Base-by-base conservation (phyloP, 2,329 filamentous ascomycete species). In the Trichoderma afroharzianum region DNA sequence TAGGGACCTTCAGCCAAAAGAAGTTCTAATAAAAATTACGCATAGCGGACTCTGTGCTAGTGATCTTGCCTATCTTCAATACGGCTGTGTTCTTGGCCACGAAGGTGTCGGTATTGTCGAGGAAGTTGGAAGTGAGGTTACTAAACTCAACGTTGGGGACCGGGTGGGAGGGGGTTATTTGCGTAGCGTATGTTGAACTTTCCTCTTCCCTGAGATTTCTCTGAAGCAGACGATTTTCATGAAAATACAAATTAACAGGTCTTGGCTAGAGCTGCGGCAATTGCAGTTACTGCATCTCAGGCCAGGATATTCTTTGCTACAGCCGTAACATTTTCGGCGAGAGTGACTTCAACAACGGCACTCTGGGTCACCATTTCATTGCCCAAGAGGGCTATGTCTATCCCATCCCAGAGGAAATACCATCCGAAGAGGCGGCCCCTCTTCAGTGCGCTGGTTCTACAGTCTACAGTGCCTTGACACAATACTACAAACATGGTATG, bases 101-200 rank as follows among this genome's bases (percentile, higher is more conserved):
- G 85, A 88, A 76, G 85, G 84, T 55, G 83, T 87, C 12, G 86
- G 85, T 4, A 75, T 83, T 3, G 79, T 88, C 53, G 82, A 84
- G 12, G 79, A 82, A 18, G 74, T 82, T 5, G 86, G 86, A 15
- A 74, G 78, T 1, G 79, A 80, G 5, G 83, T 88, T 18, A 79
- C 77, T 26, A 78, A 80, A n/a, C 43, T 47, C 18, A 47, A 47
- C 8, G 18, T 47, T 7, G 43, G 43, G 18, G 43, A 47, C 1
- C 18, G 43, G 1, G 43, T 47, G 18, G 43, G 43, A 47, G 43
- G 43, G 18, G 43, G 43, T n/a, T 47, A 47, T 21, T 47, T 47
- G 43, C 43, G 43, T 21, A 47, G 43, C 43, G 43, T 47, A 47
- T 47, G 43, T 47, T 47, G 33, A n/a, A 9, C 15, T 47, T 47